These are phyloP conservation scores for Penicillium egyptiacum DNA, from an alignment of 495 filamentous ascomycete species.

Conservation along the genomic window DNA sequence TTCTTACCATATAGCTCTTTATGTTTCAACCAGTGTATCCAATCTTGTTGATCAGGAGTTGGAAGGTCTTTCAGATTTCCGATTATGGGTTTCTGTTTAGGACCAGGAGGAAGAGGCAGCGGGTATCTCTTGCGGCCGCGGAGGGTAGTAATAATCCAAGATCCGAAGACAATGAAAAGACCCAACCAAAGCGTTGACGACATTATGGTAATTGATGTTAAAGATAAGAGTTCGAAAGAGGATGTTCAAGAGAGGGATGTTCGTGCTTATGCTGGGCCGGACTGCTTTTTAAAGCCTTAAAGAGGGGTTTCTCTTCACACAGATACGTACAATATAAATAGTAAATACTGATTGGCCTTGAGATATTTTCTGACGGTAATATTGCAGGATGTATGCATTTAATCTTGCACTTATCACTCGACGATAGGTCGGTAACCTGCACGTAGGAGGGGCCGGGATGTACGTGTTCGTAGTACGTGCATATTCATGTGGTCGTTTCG, in stretches of 20 bases:
- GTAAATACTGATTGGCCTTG: too few relatives aligned
- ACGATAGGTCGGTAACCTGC: not conserved
- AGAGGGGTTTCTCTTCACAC: not conserved
- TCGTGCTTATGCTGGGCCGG: not conserved
- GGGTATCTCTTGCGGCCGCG: not conserved
- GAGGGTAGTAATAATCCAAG: not conserved
- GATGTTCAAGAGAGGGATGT: not conserved
- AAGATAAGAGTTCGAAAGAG: not conserved
- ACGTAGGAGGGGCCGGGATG: not conserved
- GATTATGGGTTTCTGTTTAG: slow-evolving; percentile 42
- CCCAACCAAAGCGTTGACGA: not conserved
- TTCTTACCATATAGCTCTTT: slow-evolving; percentile 46
- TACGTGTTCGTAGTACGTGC: not conserved
- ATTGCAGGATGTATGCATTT: not conserved
- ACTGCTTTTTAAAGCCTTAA: not conserved
- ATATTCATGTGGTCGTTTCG: not conserved
- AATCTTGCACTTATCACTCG: not conserved
- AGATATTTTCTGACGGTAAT: too few relatives aligned
- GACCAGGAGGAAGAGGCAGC: slow-evolving; percentile 48
- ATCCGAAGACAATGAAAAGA: not conserved
- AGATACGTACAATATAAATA: too few relatives aligned
- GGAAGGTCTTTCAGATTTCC: slow-evolving; percentile 51
- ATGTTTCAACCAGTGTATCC: slow-evolving; percentile 49
- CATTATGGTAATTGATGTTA: not conserved
- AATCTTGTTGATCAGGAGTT: slow-evolving; percentile 37